Percentiles rank a stretch among this genome's conserved stretches.
These are phyloP conservation scores for Ophiostoma angusticollis DNA, from an alignment of 2,329 filamentous ascomycete genomes.

Conservation along the genomic window DNA sequence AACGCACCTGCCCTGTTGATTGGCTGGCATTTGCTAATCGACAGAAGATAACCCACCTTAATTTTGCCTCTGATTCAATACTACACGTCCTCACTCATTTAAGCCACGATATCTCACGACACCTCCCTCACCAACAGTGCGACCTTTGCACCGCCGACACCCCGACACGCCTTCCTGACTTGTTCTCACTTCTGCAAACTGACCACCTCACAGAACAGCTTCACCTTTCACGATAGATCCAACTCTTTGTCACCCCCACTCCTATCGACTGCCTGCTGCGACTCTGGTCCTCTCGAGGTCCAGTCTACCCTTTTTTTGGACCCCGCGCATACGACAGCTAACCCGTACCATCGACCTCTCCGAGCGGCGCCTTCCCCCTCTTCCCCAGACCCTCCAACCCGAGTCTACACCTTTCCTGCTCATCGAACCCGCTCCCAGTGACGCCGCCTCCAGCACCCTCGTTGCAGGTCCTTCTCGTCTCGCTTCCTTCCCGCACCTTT, in stretches of 20 bases:
- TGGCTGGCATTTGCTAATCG: too few relatives aligned
- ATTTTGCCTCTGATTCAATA: background rate
- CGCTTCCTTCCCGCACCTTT: slow-evolving; percentile 48
- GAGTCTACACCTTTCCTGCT: background rate
- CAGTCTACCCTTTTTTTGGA: too few relatives aligned
- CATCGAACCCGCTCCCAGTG: background rate
- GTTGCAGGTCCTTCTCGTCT: slow-evolving; percentile 6
- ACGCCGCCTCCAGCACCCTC: background rate
- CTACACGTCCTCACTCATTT: slow-evolving; percentile 6
- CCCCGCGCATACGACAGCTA: too few relatives aligned
- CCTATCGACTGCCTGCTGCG: too few relatives aligned
- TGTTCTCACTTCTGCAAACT: too few relatives aligned
- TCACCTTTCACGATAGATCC: too few relatives aligned
- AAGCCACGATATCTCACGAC: background rate
- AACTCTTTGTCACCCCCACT: too few relatives aligned
- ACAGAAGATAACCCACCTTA: too few relatives aligned
- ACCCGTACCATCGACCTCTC: background rate
- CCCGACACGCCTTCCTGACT: too few relatives aligned
- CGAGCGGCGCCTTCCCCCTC: background rate
- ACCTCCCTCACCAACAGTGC: too few relatives aligned
- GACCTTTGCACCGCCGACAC: too few relatives aligned
- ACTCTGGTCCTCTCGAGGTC: background rate
- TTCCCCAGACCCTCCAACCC: background rate
- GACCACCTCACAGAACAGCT: too few relatives aligned
- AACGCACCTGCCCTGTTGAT: slow-evolving; percentile 14